A percentile compares a stretch with the other conserved stretches of the same genome.
Conservation (phyloP, 2,329 filamentous ascomycete genomes). For the Nigrospora oryzae region DNA sequence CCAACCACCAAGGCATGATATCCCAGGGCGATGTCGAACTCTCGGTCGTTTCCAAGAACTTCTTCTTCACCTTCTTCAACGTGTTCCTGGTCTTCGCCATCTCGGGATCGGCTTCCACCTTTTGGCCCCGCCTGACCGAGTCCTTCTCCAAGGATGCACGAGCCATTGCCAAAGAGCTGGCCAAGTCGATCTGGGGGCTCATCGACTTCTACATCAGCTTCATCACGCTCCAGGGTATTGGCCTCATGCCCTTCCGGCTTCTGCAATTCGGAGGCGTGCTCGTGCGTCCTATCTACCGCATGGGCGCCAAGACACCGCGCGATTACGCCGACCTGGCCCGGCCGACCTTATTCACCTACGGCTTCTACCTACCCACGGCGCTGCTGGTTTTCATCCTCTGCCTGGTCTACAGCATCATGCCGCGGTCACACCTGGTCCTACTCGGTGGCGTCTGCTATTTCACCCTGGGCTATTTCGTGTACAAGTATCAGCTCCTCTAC, state of each 20-base stretch:
- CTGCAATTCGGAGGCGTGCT: constrained; percentile 81
- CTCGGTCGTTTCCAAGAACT: constrained; percentile 95
- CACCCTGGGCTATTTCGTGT: constrained; percentile 73
- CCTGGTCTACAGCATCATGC: constrained; percentile 84
- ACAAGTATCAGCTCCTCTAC: constrained; percentile 96
- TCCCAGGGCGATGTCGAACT: constrained; percentile 91
- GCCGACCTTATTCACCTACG: constrained; percentile 87
- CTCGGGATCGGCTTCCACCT: constrained; percentile 70
- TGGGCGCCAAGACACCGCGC: constrained; percentile 78
- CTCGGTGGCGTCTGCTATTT: constrained; percentile 80
- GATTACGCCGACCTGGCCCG: constrained; percentile 77
- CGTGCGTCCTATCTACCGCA: constrained; percentile 71
- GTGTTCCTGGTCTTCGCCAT: constrained; percentile 93
- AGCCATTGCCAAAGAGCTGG: constrained; percentile 67
- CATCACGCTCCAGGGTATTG: constrained; percentile 88
- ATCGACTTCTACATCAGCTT: constrained; percentile 87
- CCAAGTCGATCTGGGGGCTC: constrained; percentile 64
- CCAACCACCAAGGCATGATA: constrained; percentile 87
- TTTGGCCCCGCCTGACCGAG: constrained; percentile 64
- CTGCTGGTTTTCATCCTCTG: constrained; percentile 93
- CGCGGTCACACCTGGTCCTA: constrained; percentile 71
- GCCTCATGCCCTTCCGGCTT: constrained; percentile 84
- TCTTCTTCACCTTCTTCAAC: constrained; percentile 99
- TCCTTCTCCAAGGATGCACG: constrained; percentile 66
- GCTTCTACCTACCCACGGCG: constrained; percentile 89